phyloP scores from a whole-genome alignment of 441 rosid species.

The Erodium trifolium region DNA sequence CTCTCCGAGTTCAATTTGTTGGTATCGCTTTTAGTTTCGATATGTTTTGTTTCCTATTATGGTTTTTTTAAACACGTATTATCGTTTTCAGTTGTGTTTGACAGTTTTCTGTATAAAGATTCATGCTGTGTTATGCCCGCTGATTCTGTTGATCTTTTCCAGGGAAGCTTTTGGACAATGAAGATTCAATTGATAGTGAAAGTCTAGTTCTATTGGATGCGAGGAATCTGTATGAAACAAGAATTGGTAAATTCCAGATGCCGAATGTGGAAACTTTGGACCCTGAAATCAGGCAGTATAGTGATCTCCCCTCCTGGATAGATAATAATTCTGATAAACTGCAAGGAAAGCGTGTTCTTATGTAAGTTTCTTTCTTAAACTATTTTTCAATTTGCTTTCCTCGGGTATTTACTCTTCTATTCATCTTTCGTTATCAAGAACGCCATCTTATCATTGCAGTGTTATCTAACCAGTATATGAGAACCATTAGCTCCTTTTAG shows the following conservation, averaged over 20 bases:
- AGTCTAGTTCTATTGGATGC: slow-evolving; percentile 72
- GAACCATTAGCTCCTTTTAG: not conserved
- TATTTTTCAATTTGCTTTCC: slow-evolving; percentile 3
- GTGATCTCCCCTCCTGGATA: slow-evolving; percentile 83
- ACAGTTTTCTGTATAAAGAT: not conserved
- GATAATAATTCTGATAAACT: slow-evolving; percentile 57
- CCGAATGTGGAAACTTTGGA: slow-evolving; percentile 65
- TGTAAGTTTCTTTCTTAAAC: slow-evolving; percentile 36
- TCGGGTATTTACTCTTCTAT: not conserved
- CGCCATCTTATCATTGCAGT: not conserved
- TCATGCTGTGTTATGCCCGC: not conserved
- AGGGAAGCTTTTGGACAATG: slow-evolving; percentile 31
- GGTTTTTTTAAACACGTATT: not conserved
- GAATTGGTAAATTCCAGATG: slow-evolving; percentile 68
- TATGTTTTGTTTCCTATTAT: not conserved
- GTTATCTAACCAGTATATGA: not conserved
- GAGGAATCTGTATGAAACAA: slow-evolving; percentile 80
- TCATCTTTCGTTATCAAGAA: not conserved
- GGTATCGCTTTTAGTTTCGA: not conserved
- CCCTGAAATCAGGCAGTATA: slow-evolving; percentile 81
- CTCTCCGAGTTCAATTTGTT: not conserved
- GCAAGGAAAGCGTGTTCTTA: slow-evolving; percentile 63
- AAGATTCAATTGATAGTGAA: slow-evolving; percentile 26
- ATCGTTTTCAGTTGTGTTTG: not conserved
- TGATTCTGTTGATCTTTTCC: slow-evolving; percentile 19